Evolutionary conservation across 2,329 filamentous ascomycete genomes (phyloP).

Genomic region (Phialocephala subalpina): DNA sequence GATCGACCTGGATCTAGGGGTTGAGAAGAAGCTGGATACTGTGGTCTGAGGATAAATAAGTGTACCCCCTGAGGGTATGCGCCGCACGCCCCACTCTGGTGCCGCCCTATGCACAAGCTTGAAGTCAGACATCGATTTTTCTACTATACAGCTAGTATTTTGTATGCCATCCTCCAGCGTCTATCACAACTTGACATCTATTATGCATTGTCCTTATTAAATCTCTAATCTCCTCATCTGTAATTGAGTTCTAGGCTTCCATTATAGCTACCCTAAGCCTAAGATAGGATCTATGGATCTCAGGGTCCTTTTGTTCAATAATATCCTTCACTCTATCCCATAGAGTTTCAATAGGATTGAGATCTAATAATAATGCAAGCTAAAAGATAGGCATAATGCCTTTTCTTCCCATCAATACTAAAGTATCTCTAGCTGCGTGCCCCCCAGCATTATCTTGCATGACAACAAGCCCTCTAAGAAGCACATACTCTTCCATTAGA

Average conservation of each 20-base stretch:
- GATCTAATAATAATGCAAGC: slow-evolving; percentile 10
- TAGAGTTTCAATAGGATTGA: slow-evolving; percentile 17
- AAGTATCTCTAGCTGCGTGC: too few species aligned
- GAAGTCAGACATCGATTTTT: neutral
- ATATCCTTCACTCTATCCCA: slow-evolving; percentile 16
- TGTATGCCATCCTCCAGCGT: too few species aligned
- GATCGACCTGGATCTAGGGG: too few species aligned
- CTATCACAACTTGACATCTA: too few species aligned
- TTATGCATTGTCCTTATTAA: too few species aligned
- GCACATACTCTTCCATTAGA: neutral
- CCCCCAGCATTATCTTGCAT: too few species aligned
- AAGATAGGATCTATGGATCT: slow-evolving; percentile 3
- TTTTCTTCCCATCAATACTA: too few species aligned
- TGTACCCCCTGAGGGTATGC: neutral
- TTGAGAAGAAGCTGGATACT: too few species aligned
- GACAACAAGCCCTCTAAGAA: too few species aligned
- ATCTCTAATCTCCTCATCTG: too few species aligned
- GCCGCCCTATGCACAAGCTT: neutral
- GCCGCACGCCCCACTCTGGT: neutral
- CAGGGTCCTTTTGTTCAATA: slow-evolving; percentile 9
- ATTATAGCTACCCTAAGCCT: neutral
- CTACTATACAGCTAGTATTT: too few species aligned
- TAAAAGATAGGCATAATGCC: slow-evolving; percentile 13
- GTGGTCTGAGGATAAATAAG: too few species aligned
- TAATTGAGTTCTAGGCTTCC: slow-evolving; percentile 17